These are phyloP conservation scores for Circinella umbellata DNA, from an alignment of 371 early-diverging fungal species.

Conservation along the genomic window DNA sequence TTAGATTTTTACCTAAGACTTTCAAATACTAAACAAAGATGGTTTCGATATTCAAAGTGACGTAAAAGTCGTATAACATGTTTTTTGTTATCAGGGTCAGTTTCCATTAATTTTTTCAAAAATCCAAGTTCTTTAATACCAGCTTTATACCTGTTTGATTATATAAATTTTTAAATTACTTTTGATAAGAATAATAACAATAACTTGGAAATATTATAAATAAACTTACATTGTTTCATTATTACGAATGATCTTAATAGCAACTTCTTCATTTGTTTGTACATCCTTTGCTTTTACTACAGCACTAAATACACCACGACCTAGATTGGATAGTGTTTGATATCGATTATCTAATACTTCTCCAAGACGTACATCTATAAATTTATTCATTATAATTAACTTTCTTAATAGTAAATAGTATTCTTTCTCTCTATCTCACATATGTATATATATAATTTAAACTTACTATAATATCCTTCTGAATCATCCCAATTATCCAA, in stretches of 20 bases:
- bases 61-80: conserved; percentile 84
- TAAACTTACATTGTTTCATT: conserved; percentile 88
- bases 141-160: conserved; percentile 74
- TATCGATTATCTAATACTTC: conserved; percentile 90
- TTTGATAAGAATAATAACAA: not conserved
- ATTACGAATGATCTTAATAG: conserved; percentile 94
- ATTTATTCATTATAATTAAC: not conserved
- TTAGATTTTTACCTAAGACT: conserved; percentile 64
- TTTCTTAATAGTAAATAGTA: not conserved
- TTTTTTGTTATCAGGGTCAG: conserved; percentile 87
- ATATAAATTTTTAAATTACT: not conserved
- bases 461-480: conserved; percentile 95
- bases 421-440: too few relatives aligned
- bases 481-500: conserved; percentile 95
- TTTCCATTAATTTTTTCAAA: conserved; percentile 78
- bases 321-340: conserved; percentile 81
- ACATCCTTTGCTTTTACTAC: conserved; percentile 89
- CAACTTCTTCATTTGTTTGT: conserved; percentile 79
- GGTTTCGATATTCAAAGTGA: conserved; percentile 90
- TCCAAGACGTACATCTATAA: conserved; percentile 78
- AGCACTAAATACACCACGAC: conserved; percentile 94
- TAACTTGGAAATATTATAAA: too few relatives aligned
- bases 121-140: conserved; percentile 92
- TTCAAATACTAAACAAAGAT: conserved; percentile 95
- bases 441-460: not conserved